phyloP scores from a whole-genome alignment of 2,329 filamentous ascomycete genomes.

The Colletotrichum sp. region DNA sequence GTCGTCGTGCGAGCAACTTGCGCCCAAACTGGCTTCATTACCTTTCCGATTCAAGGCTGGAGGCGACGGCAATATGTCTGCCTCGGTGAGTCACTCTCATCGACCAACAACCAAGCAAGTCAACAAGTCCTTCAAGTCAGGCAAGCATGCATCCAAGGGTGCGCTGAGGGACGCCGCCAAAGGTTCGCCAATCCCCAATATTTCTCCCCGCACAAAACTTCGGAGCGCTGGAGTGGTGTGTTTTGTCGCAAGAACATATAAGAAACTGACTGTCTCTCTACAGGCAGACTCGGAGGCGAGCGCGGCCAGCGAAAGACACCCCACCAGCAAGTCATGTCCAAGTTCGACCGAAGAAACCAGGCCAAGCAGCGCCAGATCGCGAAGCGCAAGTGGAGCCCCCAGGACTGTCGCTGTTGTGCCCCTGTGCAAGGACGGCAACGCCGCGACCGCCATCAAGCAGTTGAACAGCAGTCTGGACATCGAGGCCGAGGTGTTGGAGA shows the following conservation, averaged over 20 bases:
- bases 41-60: constrained; percentile 91
- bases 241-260: background rate
- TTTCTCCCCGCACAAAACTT: background rate
- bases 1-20: constrained; percentile 1
- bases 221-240: too few species aligned
- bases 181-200: constrained; percentile 54
- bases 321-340: constrained; percentile 97
- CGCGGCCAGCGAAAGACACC: constrained; percentile 81
- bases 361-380: constrained; percentile 85
- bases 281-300: constrained; percentile 78
- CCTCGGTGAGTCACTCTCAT: constrained; percentile 79
- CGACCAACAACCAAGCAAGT: constrained; percentile 87
- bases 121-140: constrained; percentile 90
- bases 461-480: constrained; percentile 84
- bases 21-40: constrained; percentile 67
- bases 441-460: constrained; percentile 67
- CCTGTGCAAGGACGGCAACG: constrained; percentile 75
- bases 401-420: constrained; percentile 89
- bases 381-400: constrained; percentile 84
- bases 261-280: background rate
- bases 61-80: constrained; percentile 75
- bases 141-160: constrained; percentile 84
- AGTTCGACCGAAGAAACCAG: constrained; percentile 93
- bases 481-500: constrained; percentile 64
- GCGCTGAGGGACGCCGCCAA: constrained; percentile 85